Evolutionary conservation across 495 filamentous ascomycete genomes (phyloP), one percentile per base, ranked within the genome.

Genomic region (Hypoxylon trugodes): DNA sequence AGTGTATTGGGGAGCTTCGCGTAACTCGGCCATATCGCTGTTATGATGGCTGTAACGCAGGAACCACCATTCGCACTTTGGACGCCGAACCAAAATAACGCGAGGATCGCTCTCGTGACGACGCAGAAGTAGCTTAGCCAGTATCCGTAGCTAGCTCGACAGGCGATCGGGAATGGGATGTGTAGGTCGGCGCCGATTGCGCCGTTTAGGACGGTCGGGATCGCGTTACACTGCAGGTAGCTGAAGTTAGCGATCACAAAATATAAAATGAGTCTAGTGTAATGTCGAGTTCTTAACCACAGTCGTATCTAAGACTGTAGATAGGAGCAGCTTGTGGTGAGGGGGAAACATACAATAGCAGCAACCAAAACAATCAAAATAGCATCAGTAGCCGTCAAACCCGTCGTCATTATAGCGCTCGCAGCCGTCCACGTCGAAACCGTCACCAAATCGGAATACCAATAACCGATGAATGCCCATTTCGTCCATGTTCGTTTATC

Each of bases 71-170:
- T 88, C 37, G 83, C 82, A 36, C 84, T 86, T 61, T 89, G 86
- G 21, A 90, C 87, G 6, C 84, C 85, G 58, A 89, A 86, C 87
- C 88, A 90, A 77, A 90, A 89, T 33, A 89, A 68, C 1, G 87
- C 87, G 0, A 89, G 79, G 51, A 90, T 83, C 0, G 79, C 78
- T 6, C 88, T 77, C 0, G 85, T 87, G 4, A 88, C 73, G 28
- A 89, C 86, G 22, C 82, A 79, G 63, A 90, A 79, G 72, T 89
- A 89, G 8, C 81, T 82, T 43, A 86, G 81, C 80, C 83, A 90
- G 75, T 88, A 90, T 0, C 88, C 88, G 77, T 84, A 90, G 64
- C 78, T 81, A 3, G 87, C 85, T 12, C 87, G 83, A 0, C 84
- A 80, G 40, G 86, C 81, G 21, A 90, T 86, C 1, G 87, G 85